Evolutionary conservation across 306 rosid genomes (phyloP), one percentile per base, ranked within the genome.

Genomic region (Fragaria nilgerrensis): DNA sequence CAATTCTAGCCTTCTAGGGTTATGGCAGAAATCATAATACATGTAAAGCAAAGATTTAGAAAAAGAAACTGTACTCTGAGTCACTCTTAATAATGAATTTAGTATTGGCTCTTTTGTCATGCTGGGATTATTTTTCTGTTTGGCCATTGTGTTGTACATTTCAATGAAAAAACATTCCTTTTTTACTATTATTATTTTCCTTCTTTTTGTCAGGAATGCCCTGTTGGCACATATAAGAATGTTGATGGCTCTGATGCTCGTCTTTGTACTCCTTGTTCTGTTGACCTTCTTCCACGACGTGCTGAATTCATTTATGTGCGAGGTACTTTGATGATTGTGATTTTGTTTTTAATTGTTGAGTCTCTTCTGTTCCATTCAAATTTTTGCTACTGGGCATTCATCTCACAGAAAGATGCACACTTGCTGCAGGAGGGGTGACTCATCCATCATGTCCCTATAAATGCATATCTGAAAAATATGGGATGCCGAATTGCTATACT

Each of bases 401-500:
- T 73, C 78, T 79, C 43, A 75, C 73, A 61, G 55, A n/a, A 49
- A 62, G 41, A 55, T 81, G 75, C 78, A 64, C 44, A 36, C 74
- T 73, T 75, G 68, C 77, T 83, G 75, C 86, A 89, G 98, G 98
- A 7, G 98, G 98, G 45, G 98, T 89, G 80, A 85, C 84, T 44
- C 13, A 36, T 77, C 75, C 87, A 77, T 76, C 89, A 44, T 94
- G 98, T 78, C 98, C 97, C 39, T 94, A 92, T 84, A 84, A 79
- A 86, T 94, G 98, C 77, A 84, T 94, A 82, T 90, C 97, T 58
- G 97, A 94, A 78, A 94, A 94, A 75, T 94, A 94, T 82, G 88
- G 96, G 83, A 87, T 90, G 96, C 98, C 98, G 69, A 94, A 90
- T 79, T 94, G 98, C 87, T 90, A 88, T 70, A 92, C 98, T 32